These are phyloP conservation scores for Lyophyllum decastes DNA, from an alignment of 768 basidiomycete species.

Conservation along the genomic window DNA sequence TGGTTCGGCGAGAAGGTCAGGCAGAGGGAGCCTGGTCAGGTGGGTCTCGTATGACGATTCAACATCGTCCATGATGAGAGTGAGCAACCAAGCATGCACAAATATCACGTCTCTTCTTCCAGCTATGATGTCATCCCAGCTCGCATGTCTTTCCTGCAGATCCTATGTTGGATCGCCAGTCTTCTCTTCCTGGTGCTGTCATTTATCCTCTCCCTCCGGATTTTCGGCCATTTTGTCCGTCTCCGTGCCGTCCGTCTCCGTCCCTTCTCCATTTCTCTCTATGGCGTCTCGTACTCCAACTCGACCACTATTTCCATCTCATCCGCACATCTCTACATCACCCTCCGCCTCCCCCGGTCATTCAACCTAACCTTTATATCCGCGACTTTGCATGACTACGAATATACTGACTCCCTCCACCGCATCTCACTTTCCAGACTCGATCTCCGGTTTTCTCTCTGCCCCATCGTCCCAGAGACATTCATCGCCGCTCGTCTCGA, in stretches of 20 bases:
- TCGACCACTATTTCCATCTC: conserved; percentile 11
- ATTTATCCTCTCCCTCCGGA: not conserved
- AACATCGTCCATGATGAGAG: conserved; percentile 12
- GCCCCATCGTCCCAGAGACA: conserved; percentile 37
- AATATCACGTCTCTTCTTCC: conserved; percentile 14
- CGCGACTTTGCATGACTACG: conserved; percentile 25
- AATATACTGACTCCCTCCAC: conserved; percentile 30
- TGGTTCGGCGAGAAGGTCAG: conserved; percentile 74
- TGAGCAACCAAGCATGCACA: conserved; percentile 11
- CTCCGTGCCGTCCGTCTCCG: conserved; percentile 4
- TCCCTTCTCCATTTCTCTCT: conserved; percentile 10
- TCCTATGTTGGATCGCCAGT: not conserved
- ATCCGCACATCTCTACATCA: conserved; percentile 17
- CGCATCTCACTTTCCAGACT: conserved; percentile 20
- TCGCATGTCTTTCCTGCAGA: not conserved
- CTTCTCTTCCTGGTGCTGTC: not conserved
- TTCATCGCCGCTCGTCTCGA: conserved; percentile 35
- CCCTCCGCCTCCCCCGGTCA: conserved; percentile 29
- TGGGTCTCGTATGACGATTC: conserved; percentile 58
- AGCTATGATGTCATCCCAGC: conserved; percentile 2
- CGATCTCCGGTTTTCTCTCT: conserved; percentile 33
- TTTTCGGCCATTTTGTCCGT: conserved; percentile 1
- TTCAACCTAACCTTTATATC: conserved; percentile 33
- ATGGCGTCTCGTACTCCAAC: conserved; percentile 10
- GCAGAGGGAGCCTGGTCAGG: conserved; percentile 65